A percentile compares a stretch with the other conserved stretches of the same genome.
Evolutionary conservation across 306 rosid genomes (phyloP).

Genomic region (Quercus dentata): DNA sequence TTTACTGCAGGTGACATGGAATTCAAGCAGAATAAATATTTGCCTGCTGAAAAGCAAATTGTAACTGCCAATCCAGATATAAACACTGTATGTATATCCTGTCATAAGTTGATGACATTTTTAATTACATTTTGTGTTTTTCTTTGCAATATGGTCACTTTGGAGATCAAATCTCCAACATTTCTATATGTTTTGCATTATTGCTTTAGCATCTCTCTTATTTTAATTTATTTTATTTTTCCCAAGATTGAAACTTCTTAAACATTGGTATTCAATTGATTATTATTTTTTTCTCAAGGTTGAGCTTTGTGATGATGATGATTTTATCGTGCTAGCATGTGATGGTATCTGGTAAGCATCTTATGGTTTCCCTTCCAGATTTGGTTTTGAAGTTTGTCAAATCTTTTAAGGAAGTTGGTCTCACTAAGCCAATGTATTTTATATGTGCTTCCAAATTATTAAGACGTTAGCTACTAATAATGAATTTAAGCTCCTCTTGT

Average conservation of each 20-base stretch:
- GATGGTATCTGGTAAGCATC: slow-evolving; percentile 91
- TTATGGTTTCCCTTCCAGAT: slow-evolving; percentile 2
- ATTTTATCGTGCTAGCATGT: slow-evolving; percentile 72
- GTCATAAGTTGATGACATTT: slow-evolving; percentile 13
- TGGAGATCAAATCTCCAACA: background rate
- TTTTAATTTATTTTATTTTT: background rate
- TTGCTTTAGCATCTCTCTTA: background rate
- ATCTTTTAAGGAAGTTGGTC: slow-evolving; percentile 1
- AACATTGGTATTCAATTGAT: background rate
- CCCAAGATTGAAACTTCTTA: background rate
- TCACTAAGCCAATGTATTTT: background rate
- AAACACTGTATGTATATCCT: slow-evolving; percentile 63
- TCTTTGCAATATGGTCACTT: slow-evolving; percentile 6
- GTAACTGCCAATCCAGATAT: slow-evolving; percentile 92
- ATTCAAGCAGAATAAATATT: slow-evolving; percentile 85
- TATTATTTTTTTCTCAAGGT: slow-evolving; percentile 40
- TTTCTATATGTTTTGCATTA: background rate
- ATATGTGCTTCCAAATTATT: background rate
- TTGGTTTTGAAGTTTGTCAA: slow-evolving; percentile 2
- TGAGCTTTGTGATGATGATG: slow-evolving; percentile 88
- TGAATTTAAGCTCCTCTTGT: background rate
- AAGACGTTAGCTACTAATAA: background rate
- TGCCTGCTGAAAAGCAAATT: slow-evolving; percentile 79
- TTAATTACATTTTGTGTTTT: slow-evolving; percentile 9
- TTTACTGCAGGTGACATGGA: slow-evolving; percentile 87